Evolutionary conservation across 305 asterid genomes (phyloP).

Genomic region (Caryopteris hybrid): DNA sequence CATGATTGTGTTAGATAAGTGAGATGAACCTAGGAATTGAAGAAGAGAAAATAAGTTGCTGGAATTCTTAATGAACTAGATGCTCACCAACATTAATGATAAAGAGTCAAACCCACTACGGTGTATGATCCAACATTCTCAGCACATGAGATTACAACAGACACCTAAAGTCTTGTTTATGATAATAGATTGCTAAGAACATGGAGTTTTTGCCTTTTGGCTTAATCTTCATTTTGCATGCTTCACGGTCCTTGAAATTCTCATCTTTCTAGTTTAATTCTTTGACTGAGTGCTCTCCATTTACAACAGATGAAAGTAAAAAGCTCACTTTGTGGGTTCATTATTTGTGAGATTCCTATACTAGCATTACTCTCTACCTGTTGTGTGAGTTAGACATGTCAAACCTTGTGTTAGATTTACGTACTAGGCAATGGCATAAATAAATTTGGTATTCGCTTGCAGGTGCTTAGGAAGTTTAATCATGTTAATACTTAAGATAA

Average conservation of each 20-base stretch:
- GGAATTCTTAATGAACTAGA: neutral
- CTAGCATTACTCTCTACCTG: neutral
- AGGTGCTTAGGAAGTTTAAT: conserved; percentile 57
- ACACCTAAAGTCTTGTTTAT: neutral
- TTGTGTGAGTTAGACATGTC: neutral
- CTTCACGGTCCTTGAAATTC: neutral
- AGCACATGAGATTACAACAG: neutral
- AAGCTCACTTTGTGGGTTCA: neutral
- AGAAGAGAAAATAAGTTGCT: neutral
- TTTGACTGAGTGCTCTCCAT: neutral
- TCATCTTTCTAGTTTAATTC: neutral
- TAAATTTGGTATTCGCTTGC: conserved; percentile 18
- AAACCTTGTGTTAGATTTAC: neutral
- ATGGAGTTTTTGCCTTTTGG: neutral
- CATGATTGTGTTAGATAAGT: too few species aligned
- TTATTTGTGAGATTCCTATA: neutral
- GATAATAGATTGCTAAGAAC: conserved; percentile 1
- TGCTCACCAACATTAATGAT: neutral
- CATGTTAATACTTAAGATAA: conserved; percentile 95
- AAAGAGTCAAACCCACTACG: neutral
- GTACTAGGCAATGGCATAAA: neutral
- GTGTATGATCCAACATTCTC: neutral
- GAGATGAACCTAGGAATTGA: neutral
- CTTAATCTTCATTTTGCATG: neutral
- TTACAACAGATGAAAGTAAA: too few species aligned